Evolutionary conservation across 306 rosid genomes (phyloP).

Genomic region (Prunus persica): Prunus_persica_NCBIv2 NC_034011.1:16415001-16415500

Average conservation of each 20-base stretch:
- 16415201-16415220: slow-evolving; percentile 82
- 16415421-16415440: slow-evolving; percentile 66
- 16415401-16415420: slow-evolving; percentile 84
- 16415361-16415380: slow-evolving; percentile 82
- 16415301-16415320: slow-evolving; percentile 5
- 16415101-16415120: not conserved
- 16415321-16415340: slow-evolving; percentile 74
- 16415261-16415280: not conserved
- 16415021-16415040: not conserved
- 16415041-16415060: not conserved
- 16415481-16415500: slow-evolving; percentile 75
- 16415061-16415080: not conserved
- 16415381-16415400: slow-evolving; percentile 84
- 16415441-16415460: slow-evolving; percentile 50
- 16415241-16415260: not conserved
- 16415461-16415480: slow-evolving; percentile 61
- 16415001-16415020: not conserved
- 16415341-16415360: slow-evolving; percentile 80
- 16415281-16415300: not conserved
- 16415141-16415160: slow-evolving; percentile 99
- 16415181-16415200: slow-evolving; percentile 88
- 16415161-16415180: slow-evolving; percentile 97
- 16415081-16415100: slow-evolving; percentile 15
- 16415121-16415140: slow-evolving; percentile 12
- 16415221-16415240: slow-evolving; percentile 82